Evolutionary conservation across 2,329 filamentous ascomycete species (phyloP).

Genomic region (Coleophoma crateriformis): DNA sequence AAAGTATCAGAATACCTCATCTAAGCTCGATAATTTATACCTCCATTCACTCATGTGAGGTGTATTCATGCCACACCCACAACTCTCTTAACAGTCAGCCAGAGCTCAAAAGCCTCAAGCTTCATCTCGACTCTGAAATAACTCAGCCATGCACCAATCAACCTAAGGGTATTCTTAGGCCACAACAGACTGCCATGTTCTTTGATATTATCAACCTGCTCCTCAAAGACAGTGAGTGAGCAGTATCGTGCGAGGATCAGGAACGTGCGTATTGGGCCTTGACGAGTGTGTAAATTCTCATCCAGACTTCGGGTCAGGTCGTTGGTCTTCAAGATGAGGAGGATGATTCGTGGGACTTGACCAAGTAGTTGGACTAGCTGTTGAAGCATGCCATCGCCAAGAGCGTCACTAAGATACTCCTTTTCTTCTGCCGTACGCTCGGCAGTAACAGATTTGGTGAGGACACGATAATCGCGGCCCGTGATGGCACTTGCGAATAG

Average conservation of each 20-base stretch:
- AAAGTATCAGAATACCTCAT: no score
- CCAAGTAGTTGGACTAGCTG: slow-evolving; percentile 85
- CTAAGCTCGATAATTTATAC: no score
- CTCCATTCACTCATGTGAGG: no score
- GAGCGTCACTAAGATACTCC: slow-evolving; percentile 74
- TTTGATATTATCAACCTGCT: slow-evolving; percentile 54
- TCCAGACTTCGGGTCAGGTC: slow-evolving; percentile 91
- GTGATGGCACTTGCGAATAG: slow-evolving; percentile 96
- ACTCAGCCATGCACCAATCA: slow-evolving; percentile 51
- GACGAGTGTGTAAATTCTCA: slow-evolving; percentile 75
- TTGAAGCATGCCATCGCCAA: slow-evolving; percentile 83
- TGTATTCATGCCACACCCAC: slow-evolving; percentile 19
- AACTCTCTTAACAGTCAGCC: slow-evolving; percentile 48
- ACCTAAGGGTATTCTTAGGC: slow-evolving; percentile 48
- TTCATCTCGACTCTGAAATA: slow-evolving; percentile 57
- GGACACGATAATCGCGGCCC: slow-evolving; percentile 78
- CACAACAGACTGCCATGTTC: slow-evolving; percentile 48
- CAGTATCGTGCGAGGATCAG: slow-evolving; percentile 66
- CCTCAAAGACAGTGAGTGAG: slow-evolving; percentile 58
- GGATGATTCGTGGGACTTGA: slow-evolving; percentile 83
- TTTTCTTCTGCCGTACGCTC: slow-evolving; percentile 69
- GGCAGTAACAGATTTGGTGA: slow-evolving; percentile 51
- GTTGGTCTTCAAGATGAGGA: slow-evolving; percentile 96
- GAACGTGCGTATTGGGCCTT: slow-evolving; percentile 59
- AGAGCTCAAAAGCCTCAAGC: slow-evolving; percentile 58